Evolutionary conservation across 176 grass and related monocot genomes (phyloP).

Genomic region (Ampelocalamus luodianensis): DNA sequence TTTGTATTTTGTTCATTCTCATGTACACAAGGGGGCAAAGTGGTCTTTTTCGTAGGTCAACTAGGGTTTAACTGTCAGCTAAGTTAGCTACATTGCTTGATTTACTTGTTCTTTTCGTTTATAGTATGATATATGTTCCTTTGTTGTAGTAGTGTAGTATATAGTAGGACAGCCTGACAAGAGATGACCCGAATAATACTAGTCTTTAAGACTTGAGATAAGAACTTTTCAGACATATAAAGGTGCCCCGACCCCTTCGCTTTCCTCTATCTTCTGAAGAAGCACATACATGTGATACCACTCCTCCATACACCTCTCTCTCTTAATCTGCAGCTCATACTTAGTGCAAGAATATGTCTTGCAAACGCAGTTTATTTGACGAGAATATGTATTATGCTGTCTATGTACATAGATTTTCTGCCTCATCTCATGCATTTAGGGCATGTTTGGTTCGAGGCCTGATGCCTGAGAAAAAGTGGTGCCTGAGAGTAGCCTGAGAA

Average conservation of each 20-base stretch:
- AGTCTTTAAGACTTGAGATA: background rate
- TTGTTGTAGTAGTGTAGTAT: background rate
- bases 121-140: background rate
- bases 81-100: background rate
- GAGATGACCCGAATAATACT: conserved; percentile 4
- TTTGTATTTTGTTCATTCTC: no score
- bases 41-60: no score
- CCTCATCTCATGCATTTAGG: no score
- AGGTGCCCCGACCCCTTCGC: conserved; percentile 10
- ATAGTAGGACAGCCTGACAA: conserved; percentile 36
- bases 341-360: conserved; percentile 22
- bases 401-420: no score
- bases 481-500: no score
- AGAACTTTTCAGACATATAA: conserved; percentile 47
- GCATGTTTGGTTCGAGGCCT: no score
- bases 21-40: no score
- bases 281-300: conserved; percentile 36
- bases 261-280: conserved; percentile 31
- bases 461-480: no score
- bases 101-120: background rate
- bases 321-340: background rate
- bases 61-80: no score
- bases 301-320: conserved; percentile 15
- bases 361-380: background rate
- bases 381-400: no score